Conservation (phyloP, 1,139 yeast genomes). For the Candida neerlandica region DNA sequence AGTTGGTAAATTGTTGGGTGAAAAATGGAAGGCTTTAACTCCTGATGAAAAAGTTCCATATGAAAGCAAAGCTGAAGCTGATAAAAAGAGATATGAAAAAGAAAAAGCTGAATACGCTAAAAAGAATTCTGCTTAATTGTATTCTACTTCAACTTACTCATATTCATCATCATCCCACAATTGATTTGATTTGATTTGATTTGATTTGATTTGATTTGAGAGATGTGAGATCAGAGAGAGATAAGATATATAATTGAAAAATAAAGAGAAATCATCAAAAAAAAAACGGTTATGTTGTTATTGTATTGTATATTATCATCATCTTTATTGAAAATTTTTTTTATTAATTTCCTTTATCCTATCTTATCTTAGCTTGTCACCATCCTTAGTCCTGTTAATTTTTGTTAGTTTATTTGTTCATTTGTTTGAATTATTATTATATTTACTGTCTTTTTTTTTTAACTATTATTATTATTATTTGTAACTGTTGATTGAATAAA, state of each 20-base stretch:
- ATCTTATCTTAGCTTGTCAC: too few species aligned
- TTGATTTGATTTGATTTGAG: too few species aligned
- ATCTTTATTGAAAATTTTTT: neutral
- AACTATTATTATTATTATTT: neutral
- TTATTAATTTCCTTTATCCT: neutral
- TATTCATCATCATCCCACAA: neutral
- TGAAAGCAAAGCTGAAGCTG: conserved; percentile 90
- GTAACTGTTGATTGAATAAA: neutral
- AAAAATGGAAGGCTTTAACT: conserved; percentile 89
- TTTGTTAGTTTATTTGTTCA: neutral
- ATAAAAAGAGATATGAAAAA: conserved; percentile 95
- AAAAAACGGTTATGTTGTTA: neutral
- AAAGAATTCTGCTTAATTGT: conserved; percentile 29
- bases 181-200: too few species aligned
- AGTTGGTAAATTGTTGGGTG: conserved; percentile 91
- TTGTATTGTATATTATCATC: neutral
- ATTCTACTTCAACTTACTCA: too few species aligned
- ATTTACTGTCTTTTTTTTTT: neutral
- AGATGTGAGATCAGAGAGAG: neutral
- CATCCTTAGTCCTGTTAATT: neutral
- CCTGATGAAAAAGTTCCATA: conserved; percentile 85
- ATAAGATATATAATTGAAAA: neutral
- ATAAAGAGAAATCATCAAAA: neutral
- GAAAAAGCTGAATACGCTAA: conserved; percentile 89
- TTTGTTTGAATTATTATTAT: conserved; percentile 1